phyloP scores from a whole-genome alignment of 495 filamentous ascomycete genomes.

The Lichenothelia convexa region DNA sequence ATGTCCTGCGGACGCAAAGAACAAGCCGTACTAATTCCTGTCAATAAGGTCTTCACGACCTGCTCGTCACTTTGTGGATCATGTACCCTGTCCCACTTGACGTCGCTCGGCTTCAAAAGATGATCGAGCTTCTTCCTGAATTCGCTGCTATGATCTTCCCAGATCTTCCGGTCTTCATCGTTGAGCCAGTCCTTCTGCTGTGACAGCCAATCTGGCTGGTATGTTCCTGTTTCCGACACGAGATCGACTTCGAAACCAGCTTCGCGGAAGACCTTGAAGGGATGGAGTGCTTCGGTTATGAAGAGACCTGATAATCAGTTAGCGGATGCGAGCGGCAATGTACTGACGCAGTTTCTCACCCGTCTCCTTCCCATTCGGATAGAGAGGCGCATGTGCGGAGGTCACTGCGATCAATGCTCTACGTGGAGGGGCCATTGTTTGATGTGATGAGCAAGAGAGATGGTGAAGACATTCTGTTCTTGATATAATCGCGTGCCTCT shows the following conservation, averaged over 20 bases:
- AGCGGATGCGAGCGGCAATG: neutral
- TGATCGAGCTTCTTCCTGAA: constrained; percentile 26
- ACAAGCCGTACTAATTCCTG: constrained; percentile 19
- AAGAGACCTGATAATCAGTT: constrained; percentile 29
- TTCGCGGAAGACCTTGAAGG: constrained; percentile 25
- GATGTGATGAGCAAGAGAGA: no score
- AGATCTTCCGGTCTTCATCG: constrained; percentile 21
- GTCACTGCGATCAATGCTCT: constrained; percentile 28
- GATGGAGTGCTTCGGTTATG: constrained; percentile 31
- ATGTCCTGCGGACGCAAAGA: constrained; percentile 29
- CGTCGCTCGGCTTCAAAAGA: constrained; percentile 13
- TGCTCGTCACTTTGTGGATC: neutral
- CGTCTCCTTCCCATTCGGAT: constrained; percentile 17
- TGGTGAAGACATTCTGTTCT: no score
- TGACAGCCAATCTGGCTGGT: constrained; percentile 28
- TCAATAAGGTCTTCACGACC: neutral
- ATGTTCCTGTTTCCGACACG: constrained; percentile 30
- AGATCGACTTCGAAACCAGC: constrained; percentile 33
- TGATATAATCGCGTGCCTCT: no score
- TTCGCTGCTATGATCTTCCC: constrained; percentile 23
- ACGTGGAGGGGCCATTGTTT: constrained; percentile 23
- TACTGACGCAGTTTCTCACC: no score
- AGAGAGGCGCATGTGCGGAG: constrained; percentile 26
- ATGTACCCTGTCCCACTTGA: constrained; percentile 8
- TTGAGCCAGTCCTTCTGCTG: constrained; percentile 25